Evolutionary conservation across 176 grass and related monocot species (phyloP).

Genomic region (Musa troglodytarum): DNA sequence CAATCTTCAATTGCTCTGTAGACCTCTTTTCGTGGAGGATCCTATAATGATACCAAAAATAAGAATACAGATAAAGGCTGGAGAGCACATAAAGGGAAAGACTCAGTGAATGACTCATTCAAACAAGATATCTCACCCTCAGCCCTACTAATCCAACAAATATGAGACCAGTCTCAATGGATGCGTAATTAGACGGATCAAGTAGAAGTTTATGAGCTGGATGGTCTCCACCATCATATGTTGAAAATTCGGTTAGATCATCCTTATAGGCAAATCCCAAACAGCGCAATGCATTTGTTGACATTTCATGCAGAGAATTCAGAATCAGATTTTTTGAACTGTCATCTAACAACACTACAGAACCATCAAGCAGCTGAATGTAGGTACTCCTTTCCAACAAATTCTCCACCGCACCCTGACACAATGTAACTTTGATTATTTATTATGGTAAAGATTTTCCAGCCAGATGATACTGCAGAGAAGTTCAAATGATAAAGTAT

Average conservation of each 20-base stretch:
- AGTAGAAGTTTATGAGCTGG: constrained; percentile 90
- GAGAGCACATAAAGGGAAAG: constrained; percentile 15
- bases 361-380: constrained; percentile 79
- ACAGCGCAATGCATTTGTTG: constrained; percentile 81
- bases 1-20: constrained; percentile 94
- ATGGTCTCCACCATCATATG: constrained; percentile 87
- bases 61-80: neutral
- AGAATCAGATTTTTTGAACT: constrained; percentile 47
- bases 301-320: constrained; percentile 69
- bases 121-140: constrained; percentile 43
- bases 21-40: constrained; percentile 97
- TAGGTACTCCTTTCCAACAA: constrained; percentile 72
- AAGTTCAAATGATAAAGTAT: neutral
- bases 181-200: constrained; percentile 82
- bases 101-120: neutral
- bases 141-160: constrained; percentile 79
- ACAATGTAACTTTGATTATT: constrained; percentile 20
- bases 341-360: constrained; percentile 57
- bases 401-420: constrained; percentile 86
- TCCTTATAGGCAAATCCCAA: constrained; percentile 97
- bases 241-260: constrained; percentile 64
- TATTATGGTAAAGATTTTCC: neutral
- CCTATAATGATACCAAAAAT: constrained; percentile 26
- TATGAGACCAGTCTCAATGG: constrained; percentile 74
- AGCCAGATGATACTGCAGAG: too few relatives aligned